These are phyloP conservation scores for Mucor circinelloides DNA, from an alignment of 371 early-diverging fungal species.

Conservation along the genomic window DNA sequence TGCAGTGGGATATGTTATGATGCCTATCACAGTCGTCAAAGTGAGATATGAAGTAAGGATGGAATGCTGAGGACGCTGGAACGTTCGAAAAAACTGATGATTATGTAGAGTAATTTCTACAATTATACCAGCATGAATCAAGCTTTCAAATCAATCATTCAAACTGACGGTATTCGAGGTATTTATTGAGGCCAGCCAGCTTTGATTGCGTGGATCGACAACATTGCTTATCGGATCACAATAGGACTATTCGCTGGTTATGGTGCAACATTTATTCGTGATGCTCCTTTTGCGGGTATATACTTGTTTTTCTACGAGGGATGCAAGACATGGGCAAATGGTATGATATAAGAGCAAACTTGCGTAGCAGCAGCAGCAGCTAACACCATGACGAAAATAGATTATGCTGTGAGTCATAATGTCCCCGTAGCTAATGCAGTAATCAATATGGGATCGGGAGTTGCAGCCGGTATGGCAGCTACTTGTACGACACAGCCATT, in stretches of 20 bases:
- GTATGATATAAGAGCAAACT: conserved; percentile 25
- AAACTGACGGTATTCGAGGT: conserved; percentile 63
- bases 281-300: conserved; percentile 96
- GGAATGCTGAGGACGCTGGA: background rate
- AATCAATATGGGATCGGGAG: conserved; percentile 53
- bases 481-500: conserved; percentile 92
- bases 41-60: conserved; percentile 84
- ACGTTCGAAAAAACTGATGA: background rate
- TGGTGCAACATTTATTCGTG: conserved; percentile 90
- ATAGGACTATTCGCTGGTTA: conserved; percentile 87
- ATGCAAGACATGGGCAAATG: conserved; percentile 54
- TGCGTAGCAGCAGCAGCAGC: background rate
- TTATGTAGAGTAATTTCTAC: conserved; percentile 76
- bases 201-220: background rate
- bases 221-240: background rate
- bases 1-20: conserved; percentile 85
- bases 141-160: conserved; percentile 67
- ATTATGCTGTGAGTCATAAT: conserved; percentile 17
- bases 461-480: conserved; percentile 74
- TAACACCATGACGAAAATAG: background rate
- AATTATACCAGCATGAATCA: conserved; percentile 68
- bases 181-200: background rate
- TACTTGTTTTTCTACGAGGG: conserved; percentile 93
- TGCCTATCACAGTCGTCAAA: conserved; percentile 95
- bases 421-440: conserved; percentile 39